These are phyloP conservation scores for Rhizopogon sp. DNA, from an alignment of 768 basidiomycete species.

Conservation along the genomic window DNA sequence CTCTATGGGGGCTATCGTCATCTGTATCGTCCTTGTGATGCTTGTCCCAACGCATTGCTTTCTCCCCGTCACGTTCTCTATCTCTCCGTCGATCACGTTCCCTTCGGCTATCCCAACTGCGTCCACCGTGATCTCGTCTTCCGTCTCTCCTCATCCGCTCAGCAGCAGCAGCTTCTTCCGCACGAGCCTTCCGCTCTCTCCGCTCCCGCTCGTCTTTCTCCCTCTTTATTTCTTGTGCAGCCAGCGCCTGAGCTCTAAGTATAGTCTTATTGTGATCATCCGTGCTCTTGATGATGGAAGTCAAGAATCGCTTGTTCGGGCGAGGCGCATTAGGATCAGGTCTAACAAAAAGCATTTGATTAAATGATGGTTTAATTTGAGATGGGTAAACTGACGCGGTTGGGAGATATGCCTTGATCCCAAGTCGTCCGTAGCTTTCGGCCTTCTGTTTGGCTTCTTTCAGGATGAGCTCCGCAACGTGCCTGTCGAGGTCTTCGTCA, in stretches of 20 bases:
- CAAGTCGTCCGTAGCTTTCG: constrained; percentile 68
- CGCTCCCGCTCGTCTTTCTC: constrained; percentile 65
- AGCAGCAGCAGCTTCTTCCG: constrained; percentile 72
- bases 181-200: constrained; percentile 56
- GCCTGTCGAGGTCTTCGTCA: constrained; percentile 86
- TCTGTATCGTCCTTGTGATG: constrained; percentile 40
- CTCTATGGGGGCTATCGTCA: constrained; percentile 18
- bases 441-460: constrained; percentile 93
- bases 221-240: constrained; percentile 67
- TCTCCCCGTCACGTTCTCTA: constrained; percentile 35
- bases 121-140: constrained; percentile 23
- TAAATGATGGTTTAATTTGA: background rate
- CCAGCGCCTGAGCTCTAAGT: constrained; percentile 63
- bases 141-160: constrained; percentile 43
- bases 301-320: constrained; percentile 78
- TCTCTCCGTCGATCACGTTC: constrained; percentile 42
- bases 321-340: constrained; percentile 70
- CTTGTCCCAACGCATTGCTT: constrained; percentile 47
- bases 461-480: constrained; percentile 88
- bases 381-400: constrained; percentile 37
- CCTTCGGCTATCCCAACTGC: constrained; percentile 33
- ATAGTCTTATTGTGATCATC: constrained; percentile 94
- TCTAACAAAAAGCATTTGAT: constrained; percentile 27
- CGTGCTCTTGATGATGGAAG: constrained; percentile 86
- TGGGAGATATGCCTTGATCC: constrained; percentile 74